These are phyloP conservation scores for Gleditsia sinensis DNA, from an alignment of 306 rosid species.

Conservation along the genomic window DNA sequence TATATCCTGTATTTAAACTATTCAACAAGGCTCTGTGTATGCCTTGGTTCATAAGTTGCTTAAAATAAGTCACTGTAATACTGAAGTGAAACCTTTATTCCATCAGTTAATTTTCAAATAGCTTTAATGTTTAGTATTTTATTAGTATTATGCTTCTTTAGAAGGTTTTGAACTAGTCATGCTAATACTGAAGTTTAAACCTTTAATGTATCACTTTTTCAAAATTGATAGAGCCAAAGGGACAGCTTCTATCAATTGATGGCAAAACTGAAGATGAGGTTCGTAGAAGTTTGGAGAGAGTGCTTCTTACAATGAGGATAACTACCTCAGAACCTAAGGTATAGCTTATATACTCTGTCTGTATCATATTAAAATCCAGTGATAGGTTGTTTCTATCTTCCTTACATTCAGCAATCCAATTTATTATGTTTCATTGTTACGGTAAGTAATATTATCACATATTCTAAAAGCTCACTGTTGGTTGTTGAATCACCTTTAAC, in stretches of 20 bases:
- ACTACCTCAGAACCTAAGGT: constrained; percentile 96
- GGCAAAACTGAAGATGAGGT: constrained; percentile 95
- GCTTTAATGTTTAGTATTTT: constrained; percentile 22
- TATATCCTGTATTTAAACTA: neutral
- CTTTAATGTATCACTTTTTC: constrained; percentile 14
- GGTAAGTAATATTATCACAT: neutral
- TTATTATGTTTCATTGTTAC: constrained; percentile 13
- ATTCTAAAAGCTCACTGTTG: neutral
- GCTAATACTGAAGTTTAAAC: neutral
- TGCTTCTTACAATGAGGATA: constrained; percentile 86
- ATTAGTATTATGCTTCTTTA: constrained; percentile 6
- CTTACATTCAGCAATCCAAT: neutral
- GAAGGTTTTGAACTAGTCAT: constrained; percentile 22
- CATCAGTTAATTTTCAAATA: neutral
- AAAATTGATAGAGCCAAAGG: constrained; percentile 81
- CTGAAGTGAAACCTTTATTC: neutral
- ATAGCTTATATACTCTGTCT: constrained; percentile 30
- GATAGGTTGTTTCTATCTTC: constrained; percentile 20
- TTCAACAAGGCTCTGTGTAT: neutral
- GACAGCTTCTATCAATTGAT: constrained; percentile 90
- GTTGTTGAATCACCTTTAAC: neutral
- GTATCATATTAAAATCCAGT: constrained; percentile 25
- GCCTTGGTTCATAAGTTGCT: neutral
- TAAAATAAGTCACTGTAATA: neutral
- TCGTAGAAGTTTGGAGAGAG: constrained; percentile 87